phyloP scores from a whole-genome alignment of 176 grass and related monocot genomes.

The Oryza longistaminata region DNA sequence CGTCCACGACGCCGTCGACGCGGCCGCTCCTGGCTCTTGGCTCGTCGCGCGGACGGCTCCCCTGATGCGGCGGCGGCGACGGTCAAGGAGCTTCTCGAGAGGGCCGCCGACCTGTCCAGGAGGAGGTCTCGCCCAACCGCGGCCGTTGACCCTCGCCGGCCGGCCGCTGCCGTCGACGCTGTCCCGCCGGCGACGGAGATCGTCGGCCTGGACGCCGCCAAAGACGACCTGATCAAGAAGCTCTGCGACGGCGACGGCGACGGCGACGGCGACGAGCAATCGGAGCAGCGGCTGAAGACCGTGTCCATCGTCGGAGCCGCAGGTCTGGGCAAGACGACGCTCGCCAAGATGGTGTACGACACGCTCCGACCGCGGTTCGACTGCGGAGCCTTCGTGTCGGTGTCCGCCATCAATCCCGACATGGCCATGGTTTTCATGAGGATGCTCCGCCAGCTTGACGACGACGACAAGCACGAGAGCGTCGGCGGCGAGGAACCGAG shows the following conservation, averaged over 20 bases:
- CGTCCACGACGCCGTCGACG: slow-evolving; percentile 6
- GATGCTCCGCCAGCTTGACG: background rate
- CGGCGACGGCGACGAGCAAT: background rate
- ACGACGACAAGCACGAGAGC: background rate
- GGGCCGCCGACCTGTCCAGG: background rate
- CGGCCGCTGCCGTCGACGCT: background rate
- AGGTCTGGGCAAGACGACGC: slow-evolving; percentile 11
- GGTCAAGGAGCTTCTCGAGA: background rate
- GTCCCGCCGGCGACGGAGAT: background rate
- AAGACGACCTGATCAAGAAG: slow-evolving; percentile 2
- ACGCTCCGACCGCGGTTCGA: background rate
- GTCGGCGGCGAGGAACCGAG: background rate
- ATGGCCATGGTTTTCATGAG: background rate
- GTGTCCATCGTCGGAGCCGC: background rate
- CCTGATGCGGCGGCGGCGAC: background rate
- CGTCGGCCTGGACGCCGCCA: background rate
- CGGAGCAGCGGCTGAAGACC: background rate
- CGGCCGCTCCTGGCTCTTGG: background rate
- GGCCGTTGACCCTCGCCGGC: background rate
- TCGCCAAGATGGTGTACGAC: background rate
- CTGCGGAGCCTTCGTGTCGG: background rate
- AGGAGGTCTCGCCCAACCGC: background rate
- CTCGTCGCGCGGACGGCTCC: background rate
- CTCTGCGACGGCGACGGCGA: background rate
- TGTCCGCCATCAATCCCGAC: background rate